phyloP scores from a whole-genome alignment of 129 eudicot species.

The Kitagawia praeruptora region DNA sequence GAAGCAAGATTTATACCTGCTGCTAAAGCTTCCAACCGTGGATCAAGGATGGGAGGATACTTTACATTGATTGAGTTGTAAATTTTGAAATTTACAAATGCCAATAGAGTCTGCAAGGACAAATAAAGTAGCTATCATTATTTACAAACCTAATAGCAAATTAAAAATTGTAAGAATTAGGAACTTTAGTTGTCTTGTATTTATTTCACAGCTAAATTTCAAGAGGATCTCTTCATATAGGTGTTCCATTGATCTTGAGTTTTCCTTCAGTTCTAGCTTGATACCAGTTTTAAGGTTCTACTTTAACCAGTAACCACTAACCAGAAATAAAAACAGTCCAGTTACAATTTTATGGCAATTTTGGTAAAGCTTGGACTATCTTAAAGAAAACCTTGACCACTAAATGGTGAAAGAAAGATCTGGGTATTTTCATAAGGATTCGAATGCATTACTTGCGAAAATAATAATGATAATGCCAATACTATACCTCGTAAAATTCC shows the following conservation, averaged over 20 bases:
- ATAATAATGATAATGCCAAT: not conserved
- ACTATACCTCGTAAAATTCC: constrained; percentile 73
- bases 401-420: not conserved
- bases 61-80: constrained; percentile 62
- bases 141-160: not conserved
- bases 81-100: constrained; percentile 60
- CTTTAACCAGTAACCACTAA: not conserved
- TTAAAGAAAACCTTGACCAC: not conserved
- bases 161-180: not conserved
- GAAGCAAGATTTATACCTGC: constrained; percentile 43
- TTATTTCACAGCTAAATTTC: not conserved
- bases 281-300: not conserved
- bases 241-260: not conserved
- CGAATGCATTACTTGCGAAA: too few species aligned
- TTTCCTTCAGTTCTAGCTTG: not conserved
- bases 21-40: constrained; percentile 77
- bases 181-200: not conserved
- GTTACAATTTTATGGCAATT: not conserved
- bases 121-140: not conserved
- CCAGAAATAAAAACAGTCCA: not conserved
- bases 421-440: not conserved
- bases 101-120: constrained; percentile 66
- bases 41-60: constrained; percentile 83
- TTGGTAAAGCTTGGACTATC: not conserved
- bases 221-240: not conserved